Percentiles rank a stretch among this genome's conserved stretches.
Conservation (phyloP, 495 filamentous ascomycete species). For the Penicillium crystallinum region DNA sequence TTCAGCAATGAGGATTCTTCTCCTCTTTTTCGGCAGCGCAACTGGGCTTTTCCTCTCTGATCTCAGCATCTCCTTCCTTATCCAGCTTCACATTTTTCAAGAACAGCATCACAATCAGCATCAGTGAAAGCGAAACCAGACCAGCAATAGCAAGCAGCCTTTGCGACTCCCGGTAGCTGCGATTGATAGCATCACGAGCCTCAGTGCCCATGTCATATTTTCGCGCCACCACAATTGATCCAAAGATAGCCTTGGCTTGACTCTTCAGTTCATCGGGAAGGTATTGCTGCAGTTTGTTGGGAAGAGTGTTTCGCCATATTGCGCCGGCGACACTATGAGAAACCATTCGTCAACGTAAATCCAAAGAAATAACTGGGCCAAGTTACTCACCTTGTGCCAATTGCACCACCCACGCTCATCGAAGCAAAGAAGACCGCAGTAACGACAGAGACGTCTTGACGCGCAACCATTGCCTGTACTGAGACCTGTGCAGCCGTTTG, state of each 20-base stretch:
- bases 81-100: conserved; percentile 18
- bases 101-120: conserved; percentile 23
- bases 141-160: conserved; percentile 18
- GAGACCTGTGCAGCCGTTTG: conserved; percentile 24
- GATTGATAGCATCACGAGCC: conserved; percentile 17
- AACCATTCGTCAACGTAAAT: background rate
- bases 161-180: conserved; percentile 20
- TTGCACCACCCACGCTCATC: conserved; percentile 22
- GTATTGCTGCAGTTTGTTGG: conserved; percentile 11
- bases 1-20: background rate
- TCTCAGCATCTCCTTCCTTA: background rate
- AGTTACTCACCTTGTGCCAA: conserved; percentile 20
- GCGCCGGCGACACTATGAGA: conserved; percentile 19
- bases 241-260: conserved; percentile 18
- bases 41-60: background rate
- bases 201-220: conserved; percentile 15
- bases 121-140: conserved; percentile 12
- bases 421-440: conserved; percentile 23
- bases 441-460: conserved; percentile 22
- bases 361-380: background rate
- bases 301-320: conserved; percentile 25
- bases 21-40: no score
- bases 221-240: conserved; percentile 16
- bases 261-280: conserved; percentile 17
- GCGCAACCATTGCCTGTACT: conserved; percentile 16